Conservation (phyloP, 768 basidiomycete species). For the Tricholoma sp. region DNA sequence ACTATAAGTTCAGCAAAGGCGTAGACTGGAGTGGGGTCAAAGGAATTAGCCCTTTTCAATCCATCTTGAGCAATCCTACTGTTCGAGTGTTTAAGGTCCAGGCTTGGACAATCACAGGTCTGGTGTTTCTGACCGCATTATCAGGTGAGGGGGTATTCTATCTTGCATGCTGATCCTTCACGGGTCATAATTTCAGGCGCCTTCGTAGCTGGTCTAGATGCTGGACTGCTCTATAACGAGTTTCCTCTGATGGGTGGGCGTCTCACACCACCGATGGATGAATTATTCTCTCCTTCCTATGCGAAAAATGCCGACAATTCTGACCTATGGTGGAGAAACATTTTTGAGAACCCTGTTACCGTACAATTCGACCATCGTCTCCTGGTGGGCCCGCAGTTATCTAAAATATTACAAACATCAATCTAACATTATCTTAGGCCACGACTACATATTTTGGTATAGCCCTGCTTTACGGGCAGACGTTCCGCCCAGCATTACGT, state of each 20-base stretch:
- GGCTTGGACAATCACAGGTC: conserved; percentile 58
- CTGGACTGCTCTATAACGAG: conserved; percentile 96
- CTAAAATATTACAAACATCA: background rate
- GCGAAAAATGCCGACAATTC: conserved; percentile 61
- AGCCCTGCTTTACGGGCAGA: conserved; percentile 55
- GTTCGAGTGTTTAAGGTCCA: conserved; percentile 55
- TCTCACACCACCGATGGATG: conserved; percentile 73
- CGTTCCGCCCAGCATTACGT: conserved; percentile 52
- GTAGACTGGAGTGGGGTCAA: conserved; percentile 55
- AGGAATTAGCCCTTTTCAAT: conserved; percentile 32
- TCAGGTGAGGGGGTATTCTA: conserved; percentile 55
- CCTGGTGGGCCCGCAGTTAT: conserved; percentile 52
- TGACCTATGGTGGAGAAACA: conserved; percentile 92
- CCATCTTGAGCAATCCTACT: conserved; percentile 48
- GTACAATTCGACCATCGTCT: conserved; percentile 96
- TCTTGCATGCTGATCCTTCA: conserved; percentile 1
- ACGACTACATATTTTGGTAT: conserved; percentile 77
- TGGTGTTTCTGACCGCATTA: conserved; percentile 88
- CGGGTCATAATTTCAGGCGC: conserved; percentile 54
- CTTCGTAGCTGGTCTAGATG: conserved; percentile 96
- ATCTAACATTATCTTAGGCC: conserved; percentile 45
- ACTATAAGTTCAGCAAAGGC: conserved; percentile 65
- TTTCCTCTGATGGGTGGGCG: conserved; percentile 95
- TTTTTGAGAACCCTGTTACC: conserved; percentile 96
- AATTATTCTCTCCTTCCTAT: conserved; percentile 76